Evolutionary conservation across 805 yeast genomes (phyloP).

Genomic region (Candida patagonica): DNA sequence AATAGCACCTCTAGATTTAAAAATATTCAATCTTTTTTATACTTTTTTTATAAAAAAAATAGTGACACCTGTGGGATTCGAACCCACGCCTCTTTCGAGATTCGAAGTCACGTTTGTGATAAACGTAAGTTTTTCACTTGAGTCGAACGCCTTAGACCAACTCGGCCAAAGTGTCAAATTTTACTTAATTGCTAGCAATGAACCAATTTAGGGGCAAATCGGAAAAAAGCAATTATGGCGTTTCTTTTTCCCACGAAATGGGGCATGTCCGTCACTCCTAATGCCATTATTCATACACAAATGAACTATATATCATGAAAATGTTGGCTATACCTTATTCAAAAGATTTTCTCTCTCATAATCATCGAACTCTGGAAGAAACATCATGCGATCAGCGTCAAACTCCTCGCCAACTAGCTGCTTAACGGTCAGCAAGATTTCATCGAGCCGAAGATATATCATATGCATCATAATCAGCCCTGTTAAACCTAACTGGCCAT

Average conservation of each 20-base stretch:
- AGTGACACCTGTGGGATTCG: conserved; percentile 75
- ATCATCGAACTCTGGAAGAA: neutral
- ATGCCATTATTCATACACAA: too few relatives aligned
- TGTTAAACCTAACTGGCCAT: conserved; percentile 19
- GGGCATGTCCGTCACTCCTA: too few relatives aligned
- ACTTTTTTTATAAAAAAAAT: conserved; percentile 23
- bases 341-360: neutral
- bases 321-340: neutral
- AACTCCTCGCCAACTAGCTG: conserved; percentile 29
- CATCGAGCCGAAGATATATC: conserved; percentile 27
- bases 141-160: conserved; percentile 50
- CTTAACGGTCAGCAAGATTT: conserved; percentile 23
- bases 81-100: conserved; percentile 83
- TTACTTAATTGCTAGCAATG: too few relatives aligned
- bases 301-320: too few relatives aligned
- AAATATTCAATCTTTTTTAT: too few relatives aligned
- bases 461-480: conserved; percentile 21
- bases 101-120: conserved; percentile 20
- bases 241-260: too few relatives aligned
- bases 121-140: conserved; percentile 54
- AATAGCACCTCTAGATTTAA: too few relatives aligned
- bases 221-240: too few relatives aligned
- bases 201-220: too few relatives aligned
- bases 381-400: conserved; percentile 16
- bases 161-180: conserved; percentile 55